These are phyloP conservation scores for Metschnikowia vanudenii DNA, from an alignment of 805 yeast species.

Conservation along the genomic window DNA sequence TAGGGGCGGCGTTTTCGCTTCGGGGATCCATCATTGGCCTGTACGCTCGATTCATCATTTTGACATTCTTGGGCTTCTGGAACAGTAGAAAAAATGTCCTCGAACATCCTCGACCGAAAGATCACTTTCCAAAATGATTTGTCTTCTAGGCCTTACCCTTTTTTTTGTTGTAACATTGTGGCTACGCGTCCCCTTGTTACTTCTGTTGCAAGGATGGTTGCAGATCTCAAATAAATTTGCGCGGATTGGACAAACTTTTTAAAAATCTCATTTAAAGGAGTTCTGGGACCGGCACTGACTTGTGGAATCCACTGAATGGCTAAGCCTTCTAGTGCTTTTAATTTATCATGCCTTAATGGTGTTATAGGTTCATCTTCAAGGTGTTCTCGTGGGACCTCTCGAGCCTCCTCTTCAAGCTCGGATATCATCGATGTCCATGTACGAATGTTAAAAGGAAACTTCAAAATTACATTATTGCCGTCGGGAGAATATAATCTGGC, in stretches of 20 bases:
- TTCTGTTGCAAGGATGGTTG: not conserved
- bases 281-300: no score
- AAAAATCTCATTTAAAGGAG: not conserved
- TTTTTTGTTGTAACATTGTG: not conserved
- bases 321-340: not conserved
- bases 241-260: not conserved
- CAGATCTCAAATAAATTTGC: not conserved
- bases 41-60: not conserved
- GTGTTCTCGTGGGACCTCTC: not conserved
- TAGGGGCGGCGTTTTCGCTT: slow-evolving; percentile 3
- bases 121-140: not conserved
- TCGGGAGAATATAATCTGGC: not conserved
- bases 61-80: not conserved
- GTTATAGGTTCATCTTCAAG: no score
- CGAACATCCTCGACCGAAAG: slow-evolving; percentile 1
- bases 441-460: not conserved
- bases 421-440: not conserved
- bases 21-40: not conserved
- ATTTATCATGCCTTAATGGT: not conserved
- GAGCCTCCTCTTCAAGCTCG: not conserved
- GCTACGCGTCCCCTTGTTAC: not conserved
- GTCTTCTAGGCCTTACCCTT: not conserved
- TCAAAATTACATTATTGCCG: not conserved
- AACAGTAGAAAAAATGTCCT: not conserved
- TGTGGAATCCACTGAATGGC: not conserved